These are phyloP conservation scores for Quercus tomentella DNA, from an alignment of 331 rosid genomes.

Conservation along the genomic window DNA sequence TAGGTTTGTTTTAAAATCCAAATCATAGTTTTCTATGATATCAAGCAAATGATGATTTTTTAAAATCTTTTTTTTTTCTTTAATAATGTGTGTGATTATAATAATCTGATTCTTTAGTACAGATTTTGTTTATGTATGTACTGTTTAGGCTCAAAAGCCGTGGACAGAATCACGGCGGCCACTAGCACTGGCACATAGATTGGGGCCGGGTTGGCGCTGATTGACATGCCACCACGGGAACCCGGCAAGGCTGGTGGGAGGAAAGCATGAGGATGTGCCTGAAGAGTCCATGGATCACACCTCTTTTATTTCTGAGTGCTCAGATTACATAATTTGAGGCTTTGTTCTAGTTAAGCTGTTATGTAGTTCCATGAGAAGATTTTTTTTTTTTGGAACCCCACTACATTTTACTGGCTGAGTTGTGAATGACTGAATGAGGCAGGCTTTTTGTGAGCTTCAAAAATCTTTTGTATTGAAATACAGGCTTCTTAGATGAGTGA, in stretches of 20 bases:
- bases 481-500: no score
- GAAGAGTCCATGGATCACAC: constrained; percentile 93
- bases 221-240: constrained; percentile 77
- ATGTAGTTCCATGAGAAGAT: no score
- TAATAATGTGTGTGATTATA: no score
- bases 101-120: background rate
- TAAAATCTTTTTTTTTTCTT: no score
- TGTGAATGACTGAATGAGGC: no score
- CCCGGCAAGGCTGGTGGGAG: constrained; percentile 83
- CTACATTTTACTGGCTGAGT: no score
- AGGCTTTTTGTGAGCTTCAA: background rate
- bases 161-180: constrained; percentile 77
- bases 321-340: constrained; percentile 66
- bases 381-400: no score
- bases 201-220: constrained; percentile 85
- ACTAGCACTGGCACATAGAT: constrained; percentile 69
- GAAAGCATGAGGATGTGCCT: constrained; percentile 81
- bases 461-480: no score
- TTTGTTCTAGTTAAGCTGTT: background rate
- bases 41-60: no score
- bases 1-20: no score
- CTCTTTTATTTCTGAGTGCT: constrained; percentile 80
- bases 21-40: no score
- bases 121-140: background rate
- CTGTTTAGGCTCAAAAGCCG: constrained; percentile 55